These are phyloP conservation scores for Cordyceps cateniannulata DNA, from an alignment of 2,329 filamentous ascomycete species.

Conservation along the genomic window DNA sequence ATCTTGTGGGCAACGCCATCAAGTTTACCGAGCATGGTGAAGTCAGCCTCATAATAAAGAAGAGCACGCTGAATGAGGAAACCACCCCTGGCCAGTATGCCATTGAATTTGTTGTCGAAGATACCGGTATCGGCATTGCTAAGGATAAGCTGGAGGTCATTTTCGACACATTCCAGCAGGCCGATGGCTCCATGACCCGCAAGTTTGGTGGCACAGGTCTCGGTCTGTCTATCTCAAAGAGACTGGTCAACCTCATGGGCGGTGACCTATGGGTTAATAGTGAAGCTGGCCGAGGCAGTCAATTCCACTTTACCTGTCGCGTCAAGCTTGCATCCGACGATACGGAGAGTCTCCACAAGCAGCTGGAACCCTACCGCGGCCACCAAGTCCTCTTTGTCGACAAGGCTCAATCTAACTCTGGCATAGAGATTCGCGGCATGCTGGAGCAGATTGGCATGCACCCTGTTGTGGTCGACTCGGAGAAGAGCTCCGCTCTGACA, in stretches of 20 bases:
- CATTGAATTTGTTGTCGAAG: slow-evolving; percentile 91
- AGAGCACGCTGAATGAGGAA: slow-evolving; percentile 55
- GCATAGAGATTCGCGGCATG: slow-evolving; percentile 70
- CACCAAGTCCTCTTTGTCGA: slow-evolving; percentile 94
- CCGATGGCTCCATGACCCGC: slow-evolving; percentile 90
- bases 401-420: slow-evolving; percentile 74
- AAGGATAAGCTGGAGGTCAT: slow-evolving; percentile 93
- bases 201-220: slow-evolving; percentile 95
- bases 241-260: slow-evolving; percentile 91
- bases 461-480: slow-evolving; percentile 79
- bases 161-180: slow-evolving; percentile 98
- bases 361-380: slow-evolving; percentile 82
- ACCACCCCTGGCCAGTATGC: slow-evolving; percentile 71
- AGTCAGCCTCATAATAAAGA: slow-evolving; percentile 86
- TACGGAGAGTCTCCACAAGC: slow-evolving; percentile 69
- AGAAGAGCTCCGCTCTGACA: slow-evolving; percentile 53
- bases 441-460: slow-evolving; percentile 71
- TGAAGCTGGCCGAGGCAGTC: slow-evolving; percentile 82
- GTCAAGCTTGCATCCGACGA: slow-evolving; percentile 80
- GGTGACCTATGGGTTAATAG: slow-evolving; percentile 96
- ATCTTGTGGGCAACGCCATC: slow-evolving; percentile 95
- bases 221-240: slow-evolving; percentile 89
- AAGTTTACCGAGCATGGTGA: slow-evolving; percentile 98
- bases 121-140: slow-evolving; percentile 95
- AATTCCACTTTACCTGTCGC: slow-evolving; percentile 93